Conservation (phyloP, 1,284 basidiomycete species). For the Uromyces viciae-fabae region DNA sequence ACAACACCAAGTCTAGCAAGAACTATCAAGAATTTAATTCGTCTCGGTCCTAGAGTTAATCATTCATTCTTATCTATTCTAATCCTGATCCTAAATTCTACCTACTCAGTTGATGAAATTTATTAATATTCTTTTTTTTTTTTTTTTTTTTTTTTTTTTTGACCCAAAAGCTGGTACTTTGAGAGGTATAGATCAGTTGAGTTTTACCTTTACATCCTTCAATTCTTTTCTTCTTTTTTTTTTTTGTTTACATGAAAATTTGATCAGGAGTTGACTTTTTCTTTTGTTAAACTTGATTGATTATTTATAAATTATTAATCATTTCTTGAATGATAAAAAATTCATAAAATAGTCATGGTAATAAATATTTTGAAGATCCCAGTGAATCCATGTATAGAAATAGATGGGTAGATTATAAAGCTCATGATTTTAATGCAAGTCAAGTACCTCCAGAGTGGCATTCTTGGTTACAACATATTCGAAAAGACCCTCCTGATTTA, state of each 20-base stretch:
- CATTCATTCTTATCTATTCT: not conserved
- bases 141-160: slow-evolving; percentile 58
- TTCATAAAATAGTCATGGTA: slow-evolving; percentile 77
- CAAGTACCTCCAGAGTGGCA: slow-evolving; percentile 94
- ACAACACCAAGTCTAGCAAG: slow-evolving; percentile 34
- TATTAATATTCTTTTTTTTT: not conserved
- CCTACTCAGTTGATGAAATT: not conserved
- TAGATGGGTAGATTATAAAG: slow-evolving; percentile 85
- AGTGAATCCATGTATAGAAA: slow-evolving; percentile 78
- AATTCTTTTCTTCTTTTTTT: not conserved
- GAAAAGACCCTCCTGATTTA: slow-evolving; percentile 69
- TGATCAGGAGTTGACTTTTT: not conserved
- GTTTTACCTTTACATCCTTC: slow-evolving; percentile 47
- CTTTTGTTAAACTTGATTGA: not conserved
- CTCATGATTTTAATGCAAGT: slow-evolving; percentile 80
- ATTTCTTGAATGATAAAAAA: not conserved
- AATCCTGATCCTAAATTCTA: not conserved
- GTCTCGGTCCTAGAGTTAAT: slow-evolving; percentile 39
- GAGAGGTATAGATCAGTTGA: slow-evolving; percentile 77
- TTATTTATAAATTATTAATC: not conserved
- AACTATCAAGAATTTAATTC: slow-evolving; percentile 31
- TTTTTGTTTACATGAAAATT: not conserved
- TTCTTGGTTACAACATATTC: slow-evolving; percentile 87
- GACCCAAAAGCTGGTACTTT: slow-evolving; percentile 79
- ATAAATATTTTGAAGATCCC: slow-evolving; percentile 84